Base-by-base conservation (phyloP, 2,329 filamentous ascomycete species). In the Dothideomycetes sp. region DNA sequence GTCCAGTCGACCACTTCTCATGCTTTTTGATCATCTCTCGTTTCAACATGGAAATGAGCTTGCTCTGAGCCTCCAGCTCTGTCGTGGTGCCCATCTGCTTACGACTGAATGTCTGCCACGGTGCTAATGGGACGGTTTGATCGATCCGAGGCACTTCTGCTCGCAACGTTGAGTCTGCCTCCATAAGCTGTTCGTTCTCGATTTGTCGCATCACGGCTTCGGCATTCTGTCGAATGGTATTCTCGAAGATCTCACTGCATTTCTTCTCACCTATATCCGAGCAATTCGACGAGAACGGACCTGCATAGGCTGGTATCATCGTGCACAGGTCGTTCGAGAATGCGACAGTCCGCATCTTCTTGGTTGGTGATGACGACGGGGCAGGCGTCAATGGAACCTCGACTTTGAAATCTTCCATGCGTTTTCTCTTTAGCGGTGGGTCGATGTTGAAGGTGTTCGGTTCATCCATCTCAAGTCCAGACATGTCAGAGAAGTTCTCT, bases 111-210 rank as follows among this genome's bases (percentile, higher is more conserved):
- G 51, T 31, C 24, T 61, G 47, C 74, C 74, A 78, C 1, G 71
- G 72, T 4, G 67, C 55, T 5, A 52, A 45, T 9, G 64, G 59
- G 12, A 57, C 47, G 1, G 60, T 54, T 24, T 68, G 63, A 19
- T 69, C 65, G 45, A 77, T 53, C 0, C 55, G 19, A 0, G 72
- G 72, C 4, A 74, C 62, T n/a, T 63, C 50, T 1, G 74, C 62
- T 27, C 72, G 63, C 35, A 61, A 58, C 4, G 61, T 68, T 0
- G 69, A 68, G 45, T 71, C 69, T 9, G 63, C 56, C 44, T 65
- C 65, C 7, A 59, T 58, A 2, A 74, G 54, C 38, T 63, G 58
- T 45, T 74, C 70, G 23, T 64, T 59, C n/a, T 63, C 57, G 2
- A 66, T 31, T 13, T 49, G 53, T 11, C 50, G 44, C 3, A 61